Conservation (phyloP, 2,329 filamentous ascomycete genomes). For the Alternaria longipes region DNA sequence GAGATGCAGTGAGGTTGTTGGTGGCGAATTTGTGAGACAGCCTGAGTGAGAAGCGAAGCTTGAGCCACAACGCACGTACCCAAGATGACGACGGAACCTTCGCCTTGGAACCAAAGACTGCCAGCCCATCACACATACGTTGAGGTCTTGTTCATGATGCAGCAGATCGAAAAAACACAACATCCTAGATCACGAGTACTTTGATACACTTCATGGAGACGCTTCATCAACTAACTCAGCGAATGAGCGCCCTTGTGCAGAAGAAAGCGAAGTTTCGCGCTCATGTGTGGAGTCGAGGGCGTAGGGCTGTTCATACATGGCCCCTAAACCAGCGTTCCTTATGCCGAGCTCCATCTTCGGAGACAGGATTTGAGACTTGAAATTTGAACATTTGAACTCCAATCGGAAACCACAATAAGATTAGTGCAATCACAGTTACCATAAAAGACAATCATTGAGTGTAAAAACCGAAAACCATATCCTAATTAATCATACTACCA, state of each 20-base stretch:
- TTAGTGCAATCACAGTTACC: neutral
- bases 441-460: neutral
- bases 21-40: conserved; percentile 16
- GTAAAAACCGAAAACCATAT: conserved; percentile 7
- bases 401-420: neutral
- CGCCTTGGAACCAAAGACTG: neutral
- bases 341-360: too few species aligned
- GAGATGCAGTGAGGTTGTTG: conserved; percentile 1
- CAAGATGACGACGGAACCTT: neutral
- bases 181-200: neutral
- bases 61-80: conserved; percentile 2
- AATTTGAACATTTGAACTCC: neutral
- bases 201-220: neutral
- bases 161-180: neutral
- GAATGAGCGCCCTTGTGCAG: neutral
- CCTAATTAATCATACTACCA: conserved; percentile 6
- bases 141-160: neutral
- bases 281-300: too few species aligned
- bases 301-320: too few species aligned
- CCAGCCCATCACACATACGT: neutral
- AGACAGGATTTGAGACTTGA: neutral
- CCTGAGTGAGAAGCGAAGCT: conserved; percentile 10
- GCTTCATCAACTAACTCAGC: neutral
- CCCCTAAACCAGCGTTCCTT: too few species aligned
- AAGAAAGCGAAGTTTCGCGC: neutral